Evolutionary conservation across 345 rosid species (phyloP).

Genomic region (Gossypium turneri): DNA sequence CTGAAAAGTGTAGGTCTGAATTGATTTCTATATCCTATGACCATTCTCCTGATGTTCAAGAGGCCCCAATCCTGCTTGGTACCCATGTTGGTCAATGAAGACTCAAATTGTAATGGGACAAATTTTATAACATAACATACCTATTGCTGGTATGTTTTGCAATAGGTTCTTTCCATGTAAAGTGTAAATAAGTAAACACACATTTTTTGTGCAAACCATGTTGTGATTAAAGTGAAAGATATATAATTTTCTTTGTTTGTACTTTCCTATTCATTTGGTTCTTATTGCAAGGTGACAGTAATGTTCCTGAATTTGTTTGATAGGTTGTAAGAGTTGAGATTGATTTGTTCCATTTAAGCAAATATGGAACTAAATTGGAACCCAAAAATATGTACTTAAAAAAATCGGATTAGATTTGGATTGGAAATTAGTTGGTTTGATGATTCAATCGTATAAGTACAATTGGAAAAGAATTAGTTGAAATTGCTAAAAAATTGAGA

Average conservation of each 20-base stretch:
- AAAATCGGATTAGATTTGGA: no score
- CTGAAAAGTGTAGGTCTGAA: conserved; percentile 6
- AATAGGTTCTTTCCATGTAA: neutral
- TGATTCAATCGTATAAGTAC: no score
- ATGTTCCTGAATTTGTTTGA: neutral
- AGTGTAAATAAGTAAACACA: neutral
- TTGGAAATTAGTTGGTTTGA: no score
- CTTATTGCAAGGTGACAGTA: neutral
- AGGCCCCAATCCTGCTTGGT: neutral
- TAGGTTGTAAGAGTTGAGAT: neutral
- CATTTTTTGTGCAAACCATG: neutral
- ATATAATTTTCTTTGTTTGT: neutral
- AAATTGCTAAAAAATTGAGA: no score
- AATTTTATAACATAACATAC: neutral
- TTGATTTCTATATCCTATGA: neutral
- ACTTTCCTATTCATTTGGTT: neutral
- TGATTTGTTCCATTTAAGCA: neutral
- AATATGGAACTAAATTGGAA: no score
- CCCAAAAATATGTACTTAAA: no score
- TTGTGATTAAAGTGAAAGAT: conserved; percentile 1
- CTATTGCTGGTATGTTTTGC: neutral
- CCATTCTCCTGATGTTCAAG: neutral
- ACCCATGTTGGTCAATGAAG: neutral
- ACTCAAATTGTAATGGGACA: neutral
- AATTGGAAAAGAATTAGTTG: no score